Evolutionary conservation across 768 basidiomycete species (phyloP).

Genomic region (Pulveroboletus sp.): DNA sequence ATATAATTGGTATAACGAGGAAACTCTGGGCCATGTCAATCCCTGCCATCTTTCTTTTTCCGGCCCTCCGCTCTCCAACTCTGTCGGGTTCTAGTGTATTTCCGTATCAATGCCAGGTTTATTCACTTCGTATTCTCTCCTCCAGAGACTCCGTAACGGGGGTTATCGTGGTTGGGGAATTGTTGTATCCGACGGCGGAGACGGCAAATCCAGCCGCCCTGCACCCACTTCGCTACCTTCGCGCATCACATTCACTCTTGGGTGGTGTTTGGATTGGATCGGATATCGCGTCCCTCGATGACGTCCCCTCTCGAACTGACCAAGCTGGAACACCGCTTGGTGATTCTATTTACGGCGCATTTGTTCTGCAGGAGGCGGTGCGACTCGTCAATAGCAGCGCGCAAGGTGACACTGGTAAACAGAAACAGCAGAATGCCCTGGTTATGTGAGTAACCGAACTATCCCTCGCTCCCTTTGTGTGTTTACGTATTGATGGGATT

Average conservation of each 20-base stretch:
- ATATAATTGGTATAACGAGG: neutral
- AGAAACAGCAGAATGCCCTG: conserved; percentile 49
- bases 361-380: conserved; percentile 82
- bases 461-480: conserved; percentile 4
- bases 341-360: conserved; percentile 80
- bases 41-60: conserved; percentile 35
- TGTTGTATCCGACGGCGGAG: conserved; percentile 36
- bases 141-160: conserved; percentile 73
- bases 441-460: conserved; percentile 53
- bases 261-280: conserved; percentile 77
- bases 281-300: conserved; percentile 40
- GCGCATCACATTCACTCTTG: conserved; percentile 60
- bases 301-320: conserved; percentile 43
- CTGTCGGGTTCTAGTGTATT: conserved; percentile 49
- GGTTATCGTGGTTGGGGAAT: conserved; percentile 76
- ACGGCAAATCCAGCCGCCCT: conserved; percentile 28
- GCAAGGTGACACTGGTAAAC: conserved; percentile 31
- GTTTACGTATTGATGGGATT: conserved; percentile 1
- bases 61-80: conserved; percentile 47
- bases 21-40: conserved; percentile 15
- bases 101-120: conserved; percentile 48
- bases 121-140: conserved; percentile 62
- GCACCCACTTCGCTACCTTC: conserved; percentile 56
- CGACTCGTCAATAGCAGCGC: conserved; percentile 58
- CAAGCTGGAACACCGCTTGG: conserved; percentile 52